A percentile compares a stretch with the other conserved stretches of the same genome.
Evolutionary conservation across 441 rosid species (phyloP).

Genomic region (Mallotus repandus): DNA sequence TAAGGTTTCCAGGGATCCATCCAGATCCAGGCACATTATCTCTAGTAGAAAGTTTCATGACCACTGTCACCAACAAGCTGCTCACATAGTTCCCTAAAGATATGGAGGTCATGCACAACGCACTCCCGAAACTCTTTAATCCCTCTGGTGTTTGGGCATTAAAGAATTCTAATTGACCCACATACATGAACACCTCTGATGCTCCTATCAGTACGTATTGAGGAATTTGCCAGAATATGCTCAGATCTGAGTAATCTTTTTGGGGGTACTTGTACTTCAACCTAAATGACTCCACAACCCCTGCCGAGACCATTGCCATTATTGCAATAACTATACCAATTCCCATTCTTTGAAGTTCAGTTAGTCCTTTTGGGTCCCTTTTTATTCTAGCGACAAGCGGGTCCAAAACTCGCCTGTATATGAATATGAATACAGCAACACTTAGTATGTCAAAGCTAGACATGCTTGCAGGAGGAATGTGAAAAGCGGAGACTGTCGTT

Average conservation of each 20-base stretch:
- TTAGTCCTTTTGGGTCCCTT: constrained; percentile 55
- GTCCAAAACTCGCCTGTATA: constrained; percentile 71
- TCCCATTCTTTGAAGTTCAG: constrained; percentile 95
- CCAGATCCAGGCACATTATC: constrained; percentile 64
- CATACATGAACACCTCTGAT: no score
- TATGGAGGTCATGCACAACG: constrained; percentile 68
- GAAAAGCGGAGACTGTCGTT: constrained; percentile 55
- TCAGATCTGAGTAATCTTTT: constrained; percentile 24
- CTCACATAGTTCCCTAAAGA: constrained; percentile 99
- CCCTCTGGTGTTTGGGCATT: no score
- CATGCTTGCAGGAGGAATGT: constrained; percentile 90
- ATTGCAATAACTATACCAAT: constrained; percentile 83
- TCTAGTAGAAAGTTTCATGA: constrained; percentile 75
- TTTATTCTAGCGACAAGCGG: constrained; percentile 55
- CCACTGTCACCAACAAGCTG: constrained; percentile 74
- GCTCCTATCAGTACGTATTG: constrained; percentile 49
- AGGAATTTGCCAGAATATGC: constrained; percentile 97
- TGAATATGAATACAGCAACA: constrained; percentile 70
- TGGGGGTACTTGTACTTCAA: constrained; percentile 48
- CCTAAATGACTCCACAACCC: constrained; percentile 72
- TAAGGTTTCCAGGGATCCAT: constrained; percentile 93
- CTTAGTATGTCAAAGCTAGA: constrained; percentile 88
- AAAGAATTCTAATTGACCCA: no score
- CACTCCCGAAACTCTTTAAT: no score
- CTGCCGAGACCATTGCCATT: constrained; percentile 79